Conservation (phyloP, 495 filamentous ascomycete species). For the Pseudoneurospora amorphoporcata region DNA sequence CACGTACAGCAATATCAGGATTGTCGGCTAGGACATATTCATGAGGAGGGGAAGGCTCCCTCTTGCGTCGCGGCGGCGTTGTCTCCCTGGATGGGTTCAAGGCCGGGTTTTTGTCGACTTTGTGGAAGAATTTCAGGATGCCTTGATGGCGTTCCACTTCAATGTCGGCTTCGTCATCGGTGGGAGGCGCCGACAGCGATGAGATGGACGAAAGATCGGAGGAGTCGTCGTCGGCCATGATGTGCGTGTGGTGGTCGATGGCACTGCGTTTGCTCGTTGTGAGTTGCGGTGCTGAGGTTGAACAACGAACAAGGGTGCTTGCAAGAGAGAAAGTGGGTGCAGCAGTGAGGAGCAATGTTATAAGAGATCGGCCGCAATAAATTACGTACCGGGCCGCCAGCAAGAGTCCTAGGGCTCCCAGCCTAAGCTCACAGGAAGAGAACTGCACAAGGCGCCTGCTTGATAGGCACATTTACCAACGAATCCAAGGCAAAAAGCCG, state of each 20-base stretch:
- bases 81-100: slow-evolving; percentile 27
- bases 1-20: slow-evolving; percentile 74
- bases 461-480: slow-evolving; percentile 21
- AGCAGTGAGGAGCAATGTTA: slow-evolving; percentile 14
- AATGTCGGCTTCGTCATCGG: slow-evolving; percentile 40
- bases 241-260: slow-evolving; percentile 8
- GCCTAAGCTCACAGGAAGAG: slow-evolving; percentile 5
- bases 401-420: slow-evolving; percentile 15
- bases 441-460: slow-evolving; percentile 5
- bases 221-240: slow-evolving; percentile 44
- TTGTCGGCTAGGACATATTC: slow-evolving; percentile 84
- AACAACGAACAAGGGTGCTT: slow-evolving; percentile 5
- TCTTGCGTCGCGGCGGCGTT: slow-evolving; percentile 61
- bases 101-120: slow-evolving; percentile 30
- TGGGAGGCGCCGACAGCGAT: slow-evolving; percentile 42
- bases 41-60: slow-evolving; percentile 76
- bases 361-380: slow-evolving; percentile 23
- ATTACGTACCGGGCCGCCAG: slow-evolving; percentile 24
- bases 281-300: slow-evolving; percentile 7
- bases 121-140: slow-evolving; percentile 50
- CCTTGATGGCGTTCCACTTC: slow-evolving; percentile 39
- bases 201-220: slow-evolving; percentile 46
- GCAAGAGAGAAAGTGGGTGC: slow-evolving; percentile 11
- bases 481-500: slow-evolving; percentile 6
- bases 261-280: slow-evolving; percentile 5